Evolutionary conservation across 2,329 filamentous ascomycete species (phyloP).

Genomic region (Magnaporthiopsis poae): DNA sequence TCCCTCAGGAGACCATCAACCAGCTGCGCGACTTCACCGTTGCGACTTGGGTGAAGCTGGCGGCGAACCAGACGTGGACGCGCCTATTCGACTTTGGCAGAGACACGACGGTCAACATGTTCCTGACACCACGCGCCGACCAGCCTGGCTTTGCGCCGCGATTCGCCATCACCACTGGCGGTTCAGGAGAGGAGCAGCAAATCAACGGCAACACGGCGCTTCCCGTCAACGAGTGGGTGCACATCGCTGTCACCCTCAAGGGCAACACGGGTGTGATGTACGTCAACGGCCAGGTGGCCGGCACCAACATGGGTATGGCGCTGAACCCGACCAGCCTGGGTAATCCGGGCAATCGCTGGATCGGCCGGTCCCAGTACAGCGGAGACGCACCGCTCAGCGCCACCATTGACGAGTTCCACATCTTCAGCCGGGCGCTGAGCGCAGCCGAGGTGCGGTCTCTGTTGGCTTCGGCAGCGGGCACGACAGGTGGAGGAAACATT

Average conservation of each 20-base stretch:
- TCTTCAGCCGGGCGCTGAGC: constrained; percentile 15
- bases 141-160: constrained; percentile 10
- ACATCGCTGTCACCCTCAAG: constrained; percentile 14
- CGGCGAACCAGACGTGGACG: constrained; percentile 10
- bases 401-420: constrained; percentile 16
- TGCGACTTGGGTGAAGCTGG: constrained; percentile 15
- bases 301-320: constrained; percentile 13
- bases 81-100: constrained; percentile 17
- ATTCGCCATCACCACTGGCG: constrained; percentile 15
- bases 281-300: constrained; percentile 13
- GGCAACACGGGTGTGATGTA: constrained; percentile 13
- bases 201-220: constrained; percentile 13
- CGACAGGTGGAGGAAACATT: constrained; percentile 15
- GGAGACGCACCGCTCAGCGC: constrained; percentile 12
- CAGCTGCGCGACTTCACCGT: constrained; percentile 16
- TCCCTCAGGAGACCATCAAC: constrained; percentile 16
- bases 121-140: constrained; percentile 13
- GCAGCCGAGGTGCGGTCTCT: constrained; percentile 13
- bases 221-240: constrained; percentile 13
- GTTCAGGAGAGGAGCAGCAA: constrained; percentile 12
- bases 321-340: constrained; percentile 13
- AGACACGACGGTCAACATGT: constrained; percentile 15
- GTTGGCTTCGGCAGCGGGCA: constrained; percentile 13
- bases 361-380: constrained; percentile 15
- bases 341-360: constrained; percentile 16